Conservation (phyloP, 345 rosid species). For the Gossypium mustelinum region DNA sequence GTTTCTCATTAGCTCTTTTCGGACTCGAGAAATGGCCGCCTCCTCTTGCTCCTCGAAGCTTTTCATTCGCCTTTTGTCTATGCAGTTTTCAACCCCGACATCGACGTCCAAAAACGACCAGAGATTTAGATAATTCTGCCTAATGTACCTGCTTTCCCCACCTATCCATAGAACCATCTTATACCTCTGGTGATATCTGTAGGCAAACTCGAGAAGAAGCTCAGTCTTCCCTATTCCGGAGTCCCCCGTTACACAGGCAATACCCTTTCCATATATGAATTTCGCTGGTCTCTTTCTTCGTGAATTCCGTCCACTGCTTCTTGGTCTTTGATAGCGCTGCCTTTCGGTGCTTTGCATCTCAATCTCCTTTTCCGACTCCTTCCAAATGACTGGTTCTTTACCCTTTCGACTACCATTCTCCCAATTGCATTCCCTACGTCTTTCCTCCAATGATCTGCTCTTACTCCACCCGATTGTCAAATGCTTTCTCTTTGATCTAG, state of each 20-base stretch:
- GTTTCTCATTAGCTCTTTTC: constrained; percentile 85
- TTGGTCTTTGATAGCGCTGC: constrained; percentile 31
- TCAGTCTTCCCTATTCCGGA: constrained; percentile 93
- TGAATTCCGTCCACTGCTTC: constrained; percentile 35
- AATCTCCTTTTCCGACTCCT: constrained; percentile 91
- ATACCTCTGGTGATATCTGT: constrained; percentile 82
- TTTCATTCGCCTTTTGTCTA: constrained; percentile 54
- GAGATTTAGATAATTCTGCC: constrained; percentile 87
- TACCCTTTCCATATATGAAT: constrained; percentile 72
- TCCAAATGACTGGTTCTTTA: constrained; percentile 88
- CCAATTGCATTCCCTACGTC: constrained; percentile 28
- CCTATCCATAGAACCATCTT: constrained; percentile 96
- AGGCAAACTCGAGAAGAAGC: constrained; percentile 90
- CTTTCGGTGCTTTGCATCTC: constrained; percentile 66
- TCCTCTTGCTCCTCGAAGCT: constrained; percentile 96
- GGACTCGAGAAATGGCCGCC: constrained; percentile 62
- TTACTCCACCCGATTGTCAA: constrained; percentile 69
- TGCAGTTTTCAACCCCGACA: constrained; percentile 61
- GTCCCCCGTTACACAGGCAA: constrained; percentile 85
- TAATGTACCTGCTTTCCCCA: constrained; percentile 78
- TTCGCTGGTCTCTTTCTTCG: constrained; percentile 67
- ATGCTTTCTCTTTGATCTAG: constrained; percentile 73
- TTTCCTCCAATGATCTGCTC: constrained; percentile 44
- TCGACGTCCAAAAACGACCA: constrained; percentile 76
- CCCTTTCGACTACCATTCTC: constrained; percentile 53